Evolutionary conservation across 2,329 filamentous ascomycete species (phyloP).

Genomic region (Penicillium sp.): DNA sequence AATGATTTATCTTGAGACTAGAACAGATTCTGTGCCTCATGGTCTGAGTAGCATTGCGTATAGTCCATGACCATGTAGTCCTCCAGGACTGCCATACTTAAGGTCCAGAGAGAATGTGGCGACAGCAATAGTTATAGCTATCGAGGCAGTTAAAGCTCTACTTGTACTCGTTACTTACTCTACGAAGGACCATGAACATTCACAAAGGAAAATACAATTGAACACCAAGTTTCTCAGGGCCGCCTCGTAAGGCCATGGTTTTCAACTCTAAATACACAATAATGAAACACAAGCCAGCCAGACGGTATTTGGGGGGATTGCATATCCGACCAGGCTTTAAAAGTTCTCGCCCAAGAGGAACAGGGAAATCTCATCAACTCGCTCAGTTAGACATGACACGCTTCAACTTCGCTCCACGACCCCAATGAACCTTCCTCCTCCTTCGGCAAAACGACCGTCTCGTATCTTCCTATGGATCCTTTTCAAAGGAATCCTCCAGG

Average conservation of each 20-base stretch:
- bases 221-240: slow-evolving; percentile 34
- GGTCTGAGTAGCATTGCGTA: neutral
- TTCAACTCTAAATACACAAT: slow-evolving; percentile 44
- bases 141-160: neutral
- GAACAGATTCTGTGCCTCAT: neutral
- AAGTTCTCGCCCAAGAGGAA: slow-evolving; percentile 15
- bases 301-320: slow-evolving; percentile 19
- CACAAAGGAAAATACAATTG: slow-evolving; percentile 28
- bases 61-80: neutral
- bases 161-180: neutral
- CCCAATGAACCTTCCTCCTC: neutral
- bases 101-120: neutral
- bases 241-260: slow-evolving; percentile 36
- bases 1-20: neutral
- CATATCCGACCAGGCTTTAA: slow-evolving; percentile 30
- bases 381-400: slow-evolving; percentile 22
- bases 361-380: slow-evolving; percentile 24
- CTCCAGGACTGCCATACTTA: neutral
- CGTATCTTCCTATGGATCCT: neutral
- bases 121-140: neutral
- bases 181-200: slow-evolving; percentile 2
- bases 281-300: slow-evolving; percentile 38
- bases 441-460: neutral
- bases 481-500: neutral
- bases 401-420: neutral